Evolutionary conservation across 2,329 filamentous ascomycete species (phyloP).

Genomic region (Fusarium abutilonis): DNA sequence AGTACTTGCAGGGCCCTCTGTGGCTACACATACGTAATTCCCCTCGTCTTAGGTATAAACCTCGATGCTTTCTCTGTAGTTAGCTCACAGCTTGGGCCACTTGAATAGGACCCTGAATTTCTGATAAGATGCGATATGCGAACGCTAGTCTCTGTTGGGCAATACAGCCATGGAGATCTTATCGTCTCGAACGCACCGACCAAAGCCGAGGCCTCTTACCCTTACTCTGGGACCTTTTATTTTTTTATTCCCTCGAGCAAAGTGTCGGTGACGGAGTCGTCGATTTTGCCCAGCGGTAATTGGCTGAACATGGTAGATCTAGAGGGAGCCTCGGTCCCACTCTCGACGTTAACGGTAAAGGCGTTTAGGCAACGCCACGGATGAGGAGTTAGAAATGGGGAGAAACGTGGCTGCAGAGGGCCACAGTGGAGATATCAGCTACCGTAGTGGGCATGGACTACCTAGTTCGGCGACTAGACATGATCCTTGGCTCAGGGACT

Average conservation of each 20-base stretch:
- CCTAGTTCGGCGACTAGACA: not conserved
- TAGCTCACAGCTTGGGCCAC: constrained; percentile 32
- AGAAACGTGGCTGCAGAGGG: constrained; percentile 41
- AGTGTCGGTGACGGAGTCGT: constrained; percentile 27
- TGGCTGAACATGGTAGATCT: constrained; percentile 10
- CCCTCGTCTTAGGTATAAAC: constrained; percentile 5
- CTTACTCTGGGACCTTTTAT: constrained; percentile 8
- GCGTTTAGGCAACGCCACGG: constrained; percentile 34
- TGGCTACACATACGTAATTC: constrained; percentile 17
- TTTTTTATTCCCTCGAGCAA: constrained; percentile 13
- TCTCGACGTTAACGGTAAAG: constrained; percentile 14
- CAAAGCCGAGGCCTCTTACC: not conserved
- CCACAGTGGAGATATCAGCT: constrained; percentile 24
- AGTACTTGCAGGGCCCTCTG: constrained; percentile 8
- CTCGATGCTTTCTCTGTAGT: constrained; percentile 4
- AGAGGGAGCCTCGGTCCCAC: constrained; percentile 14
- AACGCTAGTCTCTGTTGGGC: constrained; percentile 17
- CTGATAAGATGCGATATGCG: constrained; percentile 23
- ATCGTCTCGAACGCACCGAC: constrained; percentile 29
- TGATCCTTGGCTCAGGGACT: not conserved
- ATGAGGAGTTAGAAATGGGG: constrained; percentile 17
- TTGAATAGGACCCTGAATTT: constrained; percentile 35
- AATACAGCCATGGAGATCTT: constrained; percentile 12
- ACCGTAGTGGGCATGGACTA: constrained; percentile 15
- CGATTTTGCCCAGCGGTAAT: constrained; percentile 2